Conservation (phyloP, 306 rosid genomes). For the Castanopsis chinensis region DNA sequence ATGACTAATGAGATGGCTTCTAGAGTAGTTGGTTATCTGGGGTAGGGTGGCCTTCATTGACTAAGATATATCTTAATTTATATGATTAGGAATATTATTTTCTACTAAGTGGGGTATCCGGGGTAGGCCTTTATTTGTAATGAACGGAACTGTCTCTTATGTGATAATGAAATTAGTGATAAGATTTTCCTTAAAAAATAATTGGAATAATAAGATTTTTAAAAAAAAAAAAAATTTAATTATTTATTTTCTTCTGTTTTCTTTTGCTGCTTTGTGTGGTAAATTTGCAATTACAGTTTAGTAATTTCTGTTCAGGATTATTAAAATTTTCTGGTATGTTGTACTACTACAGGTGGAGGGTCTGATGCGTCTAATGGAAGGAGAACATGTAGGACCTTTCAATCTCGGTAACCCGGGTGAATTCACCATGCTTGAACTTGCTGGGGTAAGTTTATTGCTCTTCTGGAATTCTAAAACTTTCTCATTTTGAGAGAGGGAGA, state of each 20-base stretch:
- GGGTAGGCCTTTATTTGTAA: not conserved
- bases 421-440: constrained; percentile 99
- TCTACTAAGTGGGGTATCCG: not conserved
- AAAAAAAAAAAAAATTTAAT: no score
- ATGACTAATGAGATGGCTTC: not conserved
- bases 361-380: constrained; percentile 96
- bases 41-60: not conserved
- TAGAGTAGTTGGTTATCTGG: not conserved
- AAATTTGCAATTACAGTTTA: not conserved
- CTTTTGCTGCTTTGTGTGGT: not conserved
- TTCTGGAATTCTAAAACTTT: not conserved
- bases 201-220: no score
- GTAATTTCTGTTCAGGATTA: not conserved
- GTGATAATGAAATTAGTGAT: not conserved
- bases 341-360: constrained; percentile 78
- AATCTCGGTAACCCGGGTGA: constrained; percentile 99
- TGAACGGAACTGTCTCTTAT: not conserved
- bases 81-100: not conserved
- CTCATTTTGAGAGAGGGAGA: no score
- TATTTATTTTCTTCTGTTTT: not conserved
- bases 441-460: constrained; percentile 57
- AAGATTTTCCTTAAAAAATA: not conserved
- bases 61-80: not conserved
- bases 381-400: constrained; percentile 98
- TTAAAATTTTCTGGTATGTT: constrained; percentile 8